phyloP scores from a whole-genome alignment of 306 rosid species.

The Phaseolus lunatus region DNA sequence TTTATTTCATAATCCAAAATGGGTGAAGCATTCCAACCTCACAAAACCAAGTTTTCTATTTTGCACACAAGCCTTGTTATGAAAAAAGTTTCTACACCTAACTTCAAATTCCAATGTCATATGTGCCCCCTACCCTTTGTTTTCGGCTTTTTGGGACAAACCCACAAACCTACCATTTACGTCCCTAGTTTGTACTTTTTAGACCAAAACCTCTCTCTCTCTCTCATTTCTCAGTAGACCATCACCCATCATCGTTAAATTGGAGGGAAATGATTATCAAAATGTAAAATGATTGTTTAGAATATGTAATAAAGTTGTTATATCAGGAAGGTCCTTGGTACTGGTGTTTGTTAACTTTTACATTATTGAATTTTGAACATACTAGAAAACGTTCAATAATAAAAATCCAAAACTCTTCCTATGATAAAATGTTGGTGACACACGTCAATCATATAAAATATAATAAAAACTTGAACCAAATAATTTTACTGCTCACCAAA shows the following conservation, averaged over 20 bases:
- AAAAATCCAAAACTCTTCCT: not conserved
- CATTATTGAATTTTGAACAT: too few species aligned
- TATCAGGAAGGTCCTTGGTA: too few species aligned
- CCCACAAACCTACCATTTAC: constrained; percentile 24
- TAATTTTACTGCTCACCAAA: not conserved
- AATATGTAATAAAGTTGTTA: too few species aligned
- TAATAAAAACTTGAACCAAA: not conserved
- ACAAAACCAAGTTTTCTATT: constrained; percentile 34
- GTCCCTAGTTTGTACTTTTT: constrained; percentile 19
- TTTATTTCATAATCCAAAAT: constrained; percentile 44
- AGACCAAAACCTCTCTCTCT: constrained; percentile 15
- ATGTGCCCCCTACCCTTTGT: constrained; percentile 13
- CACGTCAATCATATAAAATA: not conserved
- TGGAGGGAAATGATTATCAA: not conserved
- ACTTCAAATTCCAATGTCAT: constrained; percentile 35
- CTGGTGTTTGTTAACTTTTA: too few species aligned
- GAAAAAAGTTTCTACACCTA: constrained; percentile 46
- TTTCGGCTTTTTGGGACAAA: constrained; percentile 31
- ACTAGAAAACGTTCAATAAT: not conserved
- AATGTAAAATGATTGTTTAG: not conserved
- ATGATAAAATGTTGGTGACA: not conserved
- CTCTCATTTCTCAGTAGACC: not conserved
- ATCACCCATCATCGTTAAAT: not conserved
- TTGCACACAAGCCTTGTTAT: constrained; percentile 50
- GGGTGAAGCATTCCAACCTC: constrained; percentile 41